Percentiles rank a stretch among this genome's conserved stretches.
Evolutionary conservation across 441 rosid genomes (phyloP).

Genomic region (Pelargonium citronellum): DNA sequence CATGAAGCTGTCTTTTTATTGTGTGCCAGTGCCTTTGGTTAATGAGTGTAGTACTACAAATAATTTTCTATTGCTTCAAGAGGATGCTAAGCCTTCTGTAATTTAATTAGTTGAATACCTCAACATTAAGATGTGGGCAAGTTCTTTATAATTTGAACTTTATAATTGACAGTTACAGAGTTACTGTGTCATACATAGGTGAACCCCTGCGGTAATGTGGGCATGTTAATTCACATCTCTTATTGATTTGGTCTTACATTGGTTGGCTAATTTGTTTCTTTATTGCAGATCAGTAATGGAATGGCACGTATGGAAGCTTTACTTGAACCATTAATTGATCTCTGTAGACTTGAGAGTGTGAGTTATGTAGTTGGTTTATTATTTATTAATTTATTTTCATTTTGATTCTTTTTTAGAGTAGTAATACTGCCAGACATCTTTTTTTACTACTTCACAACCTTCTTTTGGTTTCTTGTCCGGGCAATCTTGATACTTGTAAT

Average conservation of each 20-base stretch:
- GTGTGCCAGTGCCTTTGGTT: conserved; percentile 2
- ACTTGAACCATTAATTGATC: conserved; percentile 61
- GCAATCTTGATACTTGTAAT: neutral
- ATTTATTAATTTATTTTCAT: neutral
- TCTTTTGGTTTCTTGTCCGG: neutral
- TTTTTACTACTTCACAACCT: conserved; percentile 1
- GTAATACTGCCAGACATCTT: neutral
- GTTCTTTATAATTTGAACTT: neutral
- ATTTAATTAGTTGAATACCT: neutral
- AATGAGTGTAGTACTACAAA: neutral
- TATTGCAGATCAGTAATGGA: conserved; percentile 60
- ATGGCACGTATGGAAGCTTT: conserved; percentile 52
- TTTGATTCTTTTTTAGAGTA: neutral
- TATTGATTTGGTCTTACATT: conserved; percentile 14
- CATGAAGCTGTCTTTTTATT: neutral
- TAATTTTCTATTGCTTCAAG: neutral
- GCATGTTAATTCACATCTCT: conserved; percentile 1
- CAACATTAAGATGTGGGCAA: neutral
- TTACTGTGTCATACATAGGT: neutral
- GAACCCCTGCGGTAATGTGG: neutral
- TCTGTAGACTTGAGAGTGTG: conserved; percentile 60
- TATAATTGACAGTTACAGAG: neutral
- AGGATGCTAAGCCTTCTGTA: conserved; percentile 1
- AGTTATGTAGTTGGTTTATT: conserved; percentile 25
- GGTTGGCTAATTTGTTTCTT: conserved; percentile 17